Percentiles rank a stretch among this genome's conserved stretches.
Evolutionary conservation across 1,284 basidiomycete species (phyloP).

Genomic region (Ceratorhiza oryzae-sativae): DNA sequence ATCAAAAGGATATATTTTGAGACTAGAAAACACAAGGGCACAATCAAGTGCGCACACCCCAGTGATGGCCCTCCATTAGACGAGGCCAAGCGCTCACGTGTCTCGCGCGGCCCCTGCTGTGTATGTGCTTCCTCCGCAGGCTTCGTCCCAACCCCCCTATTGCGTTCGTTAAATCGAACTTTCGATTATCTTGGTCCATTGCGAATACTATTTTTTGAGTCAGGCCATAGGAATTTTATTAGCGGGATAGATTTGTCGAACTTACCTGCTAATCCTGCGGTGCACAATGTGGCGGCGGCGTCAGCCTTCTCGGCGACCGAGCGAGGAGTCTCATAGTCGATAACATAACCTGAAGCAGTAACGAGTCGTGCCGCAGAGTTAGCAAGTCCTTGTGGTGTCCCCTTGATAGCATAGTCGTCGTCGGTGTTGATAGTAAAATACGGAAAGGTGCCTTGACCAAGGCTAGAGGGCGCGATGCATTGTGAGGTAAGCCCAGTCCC

Average conservation of each 20-base stretch:
- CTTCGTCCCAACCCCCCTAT: no score
- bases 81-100: no score
- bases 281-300: slow-evolving; percentile 27
- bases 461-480: background rate
- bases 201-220: slow-evolving; percentile 5
- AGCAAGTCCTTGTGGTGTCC: background rate
- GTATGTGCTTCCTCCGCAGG: no score
- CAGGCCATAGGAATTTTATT: background rate
- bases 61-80: no score
- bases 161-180: slow-evolving; percentile 25
- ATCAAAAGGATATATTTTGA: no score
- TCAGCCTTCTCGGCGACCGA: slow-evolving; percentile 31
- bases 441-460: slow-evolving; percentile 38
- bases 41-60: no score
- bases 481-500: slow-evolving; percentile 24
- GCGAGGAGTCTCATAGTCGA: slow-evolving; percentile 32
- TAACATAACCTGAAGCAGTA: slow-evolving; percentile 20
- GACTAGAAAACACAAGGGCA: no score
- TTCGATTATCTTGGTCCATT: slow-evolving; percentile 32
- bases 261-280: slow-evolving; percentile 16
- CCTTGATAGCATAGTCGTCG: background rate
- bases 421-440: slow-evolving; percentile 24
- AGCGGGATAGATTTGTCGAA: background rate
- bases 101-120: no score
- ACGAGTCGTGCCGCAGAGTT: slow-evolving; percentile 17